Evolutionary conservation across 352 stramenopile genomes (phyloP).

Genomic region (Lagenidium giganteum): DNA sequence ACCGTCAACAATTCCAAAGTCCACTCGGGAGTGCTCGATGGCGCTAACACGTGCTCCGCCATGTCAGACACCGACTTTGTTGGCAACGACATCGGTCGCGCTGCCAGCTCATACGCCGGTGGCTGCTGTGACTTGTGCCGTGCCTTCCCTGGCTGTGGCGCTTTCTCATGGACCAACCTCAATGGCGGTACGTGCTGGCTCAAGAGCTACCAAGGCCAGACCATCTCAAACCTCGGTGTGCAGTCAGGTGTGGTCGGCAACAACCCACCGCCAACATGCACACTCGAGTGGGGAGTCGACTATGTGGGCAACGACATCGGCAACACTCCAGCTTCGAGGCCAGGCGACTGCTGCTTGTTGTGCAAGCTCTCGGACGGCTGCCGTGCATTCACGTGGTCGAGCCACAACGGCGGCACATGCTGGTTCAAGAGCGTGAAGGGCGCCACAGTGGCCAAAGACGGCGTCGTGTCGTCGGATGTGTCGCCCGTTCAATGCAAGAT

Average conservation of each 20-base stretch:
- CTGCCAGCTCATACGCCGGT: background rate
- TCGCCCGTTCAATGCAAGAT: no score
- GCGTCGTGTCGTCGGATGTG: background rate
- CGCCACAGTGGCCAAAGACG: background rate
- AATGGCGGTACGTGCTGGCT: conserved; percentile 23
- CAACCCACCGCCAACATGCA: no score
- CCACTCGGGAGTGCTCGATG: background rate
- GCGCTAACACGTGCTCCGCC: background rate
- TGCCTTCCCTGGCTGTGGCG: conserved; percentile 3
- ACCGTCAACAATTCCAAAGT: background rate
- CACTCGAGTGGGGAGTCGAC: conserved; percentile 2
- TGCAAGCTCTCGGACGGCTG: background rate
- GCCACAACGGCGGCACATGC: conserved; percentile 4
- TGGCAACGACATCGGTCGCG: conserved; percentile 6
- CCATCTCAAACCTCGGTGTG: conserved; percentile 1
- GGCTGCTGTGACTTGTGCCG: conserved; percentile 6
- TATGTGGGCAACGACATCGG: conserved; percentile 5
- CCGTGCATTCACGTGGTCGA: conserved; percentile 14
- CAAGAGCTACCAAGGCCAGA: conserved; percentile 15
- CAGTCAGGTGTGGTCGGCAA: background rate
- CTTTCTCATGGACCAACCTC: conserved; percentile 18
- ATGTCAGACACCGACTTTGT: conserved; percentile 5
- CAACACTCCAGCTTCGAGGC: background rate
- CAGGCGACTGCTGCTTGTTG: conserved; percentile 5
- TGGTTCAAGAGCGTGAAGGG: conserved; percentile 15